Evolutionary conservation across 257 asterid genomes (phyloP), one percentile per base, ranked within the genome.

Genomic region (Solanum etuberosum): DNA sequence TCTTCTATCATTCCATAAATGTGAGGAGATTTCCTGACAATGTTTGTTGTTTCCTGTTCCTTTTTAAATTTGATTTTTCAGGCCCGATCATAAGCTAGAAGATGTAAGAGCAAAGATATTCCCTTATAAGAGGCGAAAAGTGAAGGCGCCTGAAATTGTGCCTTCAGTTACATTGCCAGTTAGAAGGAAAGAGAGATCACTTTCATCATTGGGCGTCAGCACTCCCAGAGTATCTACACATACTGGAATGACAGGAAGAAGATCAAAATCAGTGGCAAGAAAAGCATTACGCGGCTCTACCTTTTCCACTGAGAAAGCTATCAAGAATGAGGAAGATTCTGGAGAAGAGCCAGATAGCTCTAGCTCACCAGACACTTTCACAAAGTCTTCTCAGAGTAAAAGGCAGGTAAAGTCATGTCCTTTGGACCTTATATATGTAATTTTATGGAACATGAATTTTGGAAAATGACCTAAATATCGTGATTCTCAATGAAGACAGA

Each of bases 131-230:
- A 93, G 97, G 88, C 88, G 90, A 88, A 95, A 94, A 87, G 93
- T 93, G 91, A 92, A 88, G 86, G 91, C 95, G 89, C 94, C 98
- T 81, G 99, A 97, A 90, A 87, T 90, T 88, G 87, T 89, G 84
- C 87, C 95, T 87, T 91, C 94, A 34, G 83, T 94, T 87, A 70
- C 96, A 59, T 88, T 95, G 88, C 99, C 99, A 48, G 97, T 91
- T 65, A 97, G 94, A 95, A 94, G 99, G 89, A 97, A 97, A 92
- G 99, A 97, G 92, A 93, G 98, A 89, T 97, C 98, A 38, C 99
- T 97, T 83, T 97, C 99, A 32, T 93, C 98, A 21, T 89, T 97
- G 94, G 99, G 93, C 59, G 98, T 97, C 68, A 96, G 92, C 93
- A 93, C 99, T 80, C 99, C 99, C 31, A 93, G 97, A 90, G 98